These are phyloP conservation scores for Neotropicomus parvogracilis DNA, from an alignment of 1,284 basidiomycete species.

Conservation along the genomic window DNA sequence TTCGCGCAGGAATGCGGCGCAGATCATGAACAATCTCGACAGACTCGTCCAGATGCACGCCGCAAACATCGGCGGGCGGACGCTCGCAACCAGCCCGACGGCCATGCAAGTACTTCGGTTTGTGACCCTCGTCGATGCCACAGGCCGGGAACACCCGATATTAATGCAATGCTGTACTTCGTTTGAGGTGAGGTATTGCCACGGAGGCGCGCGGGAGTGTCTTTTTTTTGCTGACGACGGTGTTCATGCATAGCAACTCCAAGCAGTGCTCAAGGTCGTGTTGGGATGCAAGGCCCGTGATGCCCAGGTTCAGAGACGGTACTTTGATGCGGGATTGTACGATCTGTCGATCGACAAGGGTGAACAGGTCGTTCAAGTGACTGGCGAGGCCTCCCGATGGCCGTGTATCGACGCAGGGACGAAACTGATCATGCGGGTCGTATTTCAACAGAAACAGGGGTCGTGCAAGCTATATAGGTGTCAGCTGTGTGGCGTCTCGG, in stretches of 20 bases:
- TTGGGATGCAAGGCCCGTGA: slow-evolving; percentile 19
- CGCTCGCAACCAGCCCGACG: slow-evolving; percentile 16
- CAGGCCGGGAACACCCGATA: slow-evolving; percentile 26
- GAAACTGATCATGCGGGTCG: slow-evolving; percentile 25
- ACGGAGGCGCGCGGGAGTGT: background rate
- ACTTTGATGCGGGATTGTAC: slow-evolving; percentile 24
- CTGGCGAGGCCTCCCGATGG: slow-evolving; percentile 22
- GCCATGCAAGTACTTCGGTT: slow-evolving; percentile 22
- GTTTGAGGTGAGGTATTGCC: slow-evolving; percentile 19
- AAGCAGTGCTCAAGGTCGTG: slow-evolving; percentile 17
- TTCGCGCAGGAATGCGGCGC: slow-evolving; percentile 15
- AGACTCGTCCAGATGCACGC: slow-evolving; percentile 23
- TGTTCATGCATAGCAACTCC: slow-evolving; percentile 19
- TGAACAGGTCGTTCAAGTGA: slow-evolving; percentile 22
- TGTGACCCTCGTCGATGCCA: slow-evolving; percentile 26
- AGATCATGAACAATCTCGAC: slow-evolving; percentile 21
- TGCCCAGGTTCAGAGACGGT: slow-evolving; percentile 24
- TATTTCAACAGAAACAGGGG: slow-evolving; percentile 23
- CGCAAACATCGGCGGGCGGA: slow-evolving; percentile 13
- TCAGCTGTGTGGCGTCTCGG: slow-evolving; percentile 23
- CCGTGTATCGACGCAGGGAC: slow-evolving; percentile 26
- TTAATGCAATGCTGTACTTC: slow-evolving; percentile 26
- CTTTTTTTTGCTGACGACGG: background rate
- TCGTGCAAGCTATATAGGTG: slow-evolving; percentile 21
- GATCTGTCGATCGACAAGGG: slow-evolving; percentile 26